Percentiles rank a stretch among this genome's conserved stretches.
These are phyloP conservation scores for Aquilaria agallochum DNA, from an alignment of 441 rosid species.

Conservation along the genomic window DNA sequence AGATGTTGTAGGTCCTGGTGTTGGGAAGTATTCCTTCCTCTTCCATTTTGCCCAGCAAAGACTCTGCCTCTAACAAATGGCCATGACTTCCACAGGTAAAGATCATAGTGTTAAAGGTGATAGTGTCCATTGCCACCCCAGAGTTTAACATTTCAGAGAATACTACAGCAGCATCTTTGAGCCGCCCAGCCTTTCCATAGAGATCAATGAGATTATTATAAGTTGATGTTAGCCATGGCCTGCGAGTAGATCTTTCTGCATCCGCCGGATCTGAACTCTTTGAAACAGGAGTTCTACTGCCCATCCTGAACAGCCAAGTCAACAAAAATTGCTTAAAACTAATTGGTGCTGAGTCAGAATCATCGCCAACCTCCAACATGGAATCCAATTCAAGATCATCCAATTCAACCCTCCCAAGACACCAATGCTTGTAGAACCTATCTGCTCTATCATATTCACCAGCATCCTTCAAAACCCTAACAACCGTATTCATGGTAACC, in stretches of 20 bases:
- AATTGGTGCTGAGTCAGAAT: constrained; percentile 40
- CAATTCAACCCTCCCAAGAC: constrained; percentile 54
- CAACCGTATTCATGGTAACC: constrained; percentile 74
- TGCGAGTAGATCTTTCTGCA: constrained; percentile 33
- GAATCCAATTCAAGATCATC: constrained; percentile 69
- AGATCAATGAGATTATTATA: constrained; percentile 83
- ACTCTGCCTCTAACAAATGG: constrained; percentile 64
- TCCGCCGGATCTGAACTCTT: constrained; percentile 24
- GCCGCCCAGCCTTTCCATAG: constrained; percentile 93
- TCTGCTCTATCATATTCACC: constrained; percentile 74
- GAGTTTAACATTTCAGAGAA: constrained; percentile 78
- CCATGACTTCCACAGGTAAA: constrained; percentile 86
- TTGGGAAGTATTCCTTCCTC: constrained; percentile 64
- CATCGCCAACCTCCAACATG: constrained; percentile 30
- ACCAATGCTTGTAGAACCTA: constrained; percentile 77
- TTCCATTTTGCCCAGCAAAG: constrained; percentile 74
- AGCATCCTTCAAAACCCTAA: constrained; percentile 70
- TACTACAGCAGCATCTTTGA: constrained; percentile 69
- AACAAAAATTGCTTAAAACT: constrained; percentile 78
- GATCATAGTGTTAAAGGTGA: constrained; percentile 89
- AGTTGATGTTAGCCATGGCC: constrained; percentile 66
- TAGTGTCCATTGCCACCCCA: constrained; percentile 66
- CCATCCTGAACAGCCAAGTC: constrained; percentile 76
- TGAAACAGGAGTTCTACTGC: constrained; percentile 51
- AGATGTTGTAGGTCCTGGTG: constrained; percentile 73